Evolutionary conservation across 1,284 basidiomycete species (phyloP).

Genomic region (Puccinia coronata): DNA sequence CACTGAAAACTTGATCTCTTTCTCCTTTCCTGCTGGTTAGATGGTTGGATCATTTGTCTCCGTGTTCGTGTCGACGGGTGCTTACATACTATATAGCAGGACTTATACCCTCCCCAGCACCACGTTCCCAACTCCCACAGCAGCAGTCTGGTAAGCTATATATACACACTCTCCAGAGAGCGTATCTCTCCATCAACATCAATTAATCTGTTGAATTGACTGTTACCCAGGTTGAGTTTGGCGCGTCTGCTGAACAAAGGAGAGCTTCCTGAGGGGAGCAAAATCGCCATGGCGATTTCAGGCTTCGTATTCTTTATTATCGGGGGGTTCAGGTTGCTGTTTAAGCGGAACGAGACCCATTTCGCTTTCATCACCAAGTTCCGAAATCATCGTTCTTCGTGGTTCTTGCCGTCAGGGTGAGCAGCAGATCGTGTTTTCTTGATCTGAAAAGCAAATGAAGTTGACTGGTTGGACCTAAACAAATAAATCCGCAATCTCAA

Average conservation of each 20-base stretch:
- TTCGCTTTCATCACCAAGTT: conserved; percentile 3
- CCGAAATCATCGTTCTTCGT: conserved; percentile 57
- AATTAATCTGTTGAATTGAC: neutral
- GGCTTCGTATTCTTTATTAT: conserved; percentile 70
- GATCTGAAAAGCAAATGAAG: neutral
- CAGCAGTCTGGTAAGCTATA: conserved; percentile 66
- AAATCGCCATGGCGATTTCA: conserved; percentile 78
- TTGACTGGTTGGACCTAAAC: conserved; percentile 59
- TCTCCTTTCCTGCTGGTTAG: conserved; percentile 61
- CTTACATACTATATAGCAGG: conserved; percentile 80
- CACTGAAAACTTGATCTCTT: neutral
- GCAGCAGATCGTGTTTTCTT: conserved; percentile 62
- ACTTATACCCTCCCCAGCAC: conserved; percentile 77
- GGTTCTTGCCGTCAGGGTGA: conserved; percentile 78
- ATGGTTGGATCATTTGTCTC: conserved; percentile 82
- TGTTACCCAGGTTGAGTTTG: conserved; percentile 77
- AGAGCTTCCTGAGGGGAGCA: conserved; percentile 73
- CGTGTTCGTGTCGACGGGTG: conserved; percentile 82
- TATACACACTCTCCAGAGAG: neutral
- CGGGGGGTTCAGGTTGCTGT: conserved; percentile 69
- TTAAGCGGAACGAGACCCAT: conserved; percentile 1
- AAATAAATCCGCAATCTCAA: conserved; percentile 26
- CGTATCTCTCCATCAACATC: too few relatives aligned
- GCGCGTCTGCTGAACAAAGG: conserved; percentile 82
- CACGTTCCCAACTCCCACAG: conserved; percentile 88